phyloP scores from a whole-genome alignment of 352 stramenopile genomes.

The Globisporangium lucens region DNA sequence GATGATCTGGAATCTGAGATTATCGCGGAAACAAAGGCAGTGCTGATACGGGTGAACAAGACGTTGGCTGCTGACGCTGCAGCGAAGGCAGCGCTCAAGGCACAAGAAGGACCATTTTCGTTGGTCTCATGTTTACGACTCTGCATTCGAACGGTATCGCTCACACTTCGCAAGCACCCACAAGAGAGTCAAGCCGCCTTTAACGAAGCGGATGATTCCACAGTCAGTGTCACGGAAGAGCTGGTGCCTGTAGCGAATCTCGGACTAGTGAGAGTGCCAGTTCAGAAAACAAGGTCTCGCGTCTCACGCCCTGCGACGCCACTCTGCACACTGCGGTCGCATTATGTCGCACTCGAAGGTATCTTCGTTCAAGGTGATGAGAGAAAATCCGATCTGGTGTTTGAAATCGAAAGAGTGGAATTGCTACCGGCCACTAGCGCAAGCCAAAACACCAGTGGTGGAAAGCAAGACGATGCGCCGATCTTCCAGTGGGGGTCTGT shows the following conservation, averaged over 20 bases:
- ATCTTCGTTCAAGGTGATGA: constrained; percentile 30
- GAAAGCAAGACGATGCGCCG: constrained; percentile 27
- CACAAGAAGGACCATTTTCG: constrained; percentile 15
- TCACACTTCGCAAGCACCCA: constrained; percentile 68
- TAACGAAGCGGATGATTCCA: constrained; percentile 16
- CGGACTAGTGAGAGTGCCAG: constrained; percentile 65
- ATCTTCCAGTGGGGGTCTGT: constrained; percentile 46
- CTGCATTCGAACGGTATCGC: constrained; percentile 49
- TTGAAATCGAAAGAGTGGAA: constrained; percentile 71
- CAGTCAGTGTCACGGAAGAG: constrained; percentile 35
- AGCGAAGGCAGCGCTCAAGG: constrained; percentile 6
- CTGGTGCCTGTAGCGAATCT: constrained; percentile 81
- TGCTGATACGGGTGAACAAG: constrained; percentile 30
- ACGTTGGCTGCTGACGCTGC: constrained; percentile 15
- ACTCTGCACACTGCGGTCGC: constrained; percentile 50
- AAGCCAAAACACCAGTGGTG: constrained; percentile 17
- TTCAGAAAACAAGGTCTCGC: constrained; percentile 37
- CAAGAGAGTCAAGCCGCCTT: constrained; percentile 16
- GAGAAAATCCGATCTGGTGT: constrained; percentile 46
- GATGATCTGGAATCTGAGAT: constrained; percentile 69
- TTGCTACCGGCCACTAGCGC: constrained; percentile 33
- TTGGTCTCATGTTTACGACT: constrained; percentile 48
- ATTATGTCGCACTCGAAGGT: constrained; percentile 51
- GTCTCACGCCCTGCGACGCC: constrained; percentile 56
- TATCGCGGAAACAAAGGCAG: constrained; percentile 60